phyloP scores from a whole-genome alignment of 2,329 filamentous ascomycete species.

The Fusarium fracticaudum region DNA sequence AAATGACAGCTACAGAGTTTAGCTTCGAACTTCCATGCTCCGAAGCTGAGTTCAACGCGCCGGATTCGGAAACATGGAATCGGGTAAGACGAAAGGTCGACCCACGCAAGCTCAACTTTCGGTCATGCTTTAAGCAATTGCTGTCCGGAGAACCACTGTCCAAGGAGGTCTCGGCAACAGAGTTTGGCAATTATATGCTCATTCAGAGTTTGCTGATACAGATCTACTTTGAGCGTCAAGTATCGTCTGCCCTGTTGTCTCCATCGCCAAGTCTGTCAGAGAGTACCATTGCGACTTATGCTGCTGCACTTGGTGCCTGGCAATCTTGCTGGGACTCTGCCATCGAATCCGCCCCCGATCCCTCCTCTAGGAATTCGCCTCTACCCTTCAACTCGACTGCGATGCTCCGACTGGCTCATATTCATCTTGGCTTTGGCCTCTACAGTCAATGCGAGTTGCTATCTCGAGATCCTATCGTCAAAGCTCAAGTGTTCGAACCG shows the following conservation, averaged over 20 bases:
- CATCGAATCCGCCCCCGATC: not conserved
- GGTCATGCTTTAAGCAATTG: not conserved
- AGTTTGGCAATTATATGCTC: conserved; percentile 24
- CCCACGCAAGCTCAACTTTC: not conserved
- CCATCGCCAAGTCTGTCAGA: not conserved
- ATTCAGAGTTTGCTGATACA: conserved; percentile 20
- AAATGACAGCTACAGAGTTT: not conserved
- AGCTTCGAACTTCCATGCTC: not conserved
- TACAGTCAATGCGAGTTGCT: not conserved
- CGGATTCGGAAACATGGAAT: not conserved
- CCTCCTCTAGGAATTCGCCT: not conserved
- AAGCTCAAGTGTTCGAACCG: not conserved
- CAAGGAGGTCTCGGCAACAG: conserved; percentile 4
- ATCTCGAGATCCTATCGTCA: not conserved
- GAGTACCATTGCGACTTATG: not conserved
- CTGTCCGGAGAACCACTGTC: not conserved
- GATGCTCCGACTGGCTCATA: not conserved
- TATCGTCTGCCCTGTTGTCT: not conserved
- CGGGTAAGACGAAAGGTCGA: not conserved
- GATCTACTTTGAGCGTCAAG: conserved; percentile 19
- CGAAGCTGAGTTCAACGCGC: not conserved
- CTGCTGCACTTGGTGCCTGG: not conserved
- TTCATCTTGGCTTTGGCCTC: not conserved
- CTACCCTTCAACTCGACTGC: not conserved
- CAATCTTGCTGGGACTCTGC: not conserved